Base-by-base conservation (phyloP, 495 filamentous ascomycete species). In the Antarctomyces pellizariae region DNA sequence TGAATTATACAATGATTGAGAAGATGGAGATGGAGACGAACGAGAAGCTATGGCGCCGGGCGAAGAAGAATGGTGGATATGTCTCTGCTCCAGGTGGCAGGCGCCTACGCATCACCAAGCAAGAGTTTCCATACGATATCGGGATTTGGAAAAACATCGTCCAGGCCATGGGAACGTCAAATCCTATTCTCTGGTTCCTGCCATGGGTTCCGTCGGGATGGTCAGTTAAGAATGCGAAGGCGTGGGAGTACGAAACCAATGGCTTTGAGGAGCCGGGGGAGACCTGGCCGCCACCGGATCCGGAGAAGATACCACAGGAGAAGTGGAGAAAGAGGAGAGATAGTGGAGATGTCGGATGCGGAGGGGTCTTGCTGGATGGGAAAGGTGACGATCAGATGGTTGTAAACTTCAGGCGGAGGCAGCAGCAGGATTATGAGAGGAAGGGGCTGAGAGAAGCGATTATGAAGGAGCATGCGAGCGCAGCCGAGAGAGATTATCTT, bases 121-220 rank as follows among this genome's bases (percentile, higher is more conserved):
- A 86, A 36, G 80, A 89, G 39, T 92, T 80, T 43, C 80, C 80
- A 0, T 95, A 89, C 38, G 86, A 97, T 43, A 59, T 95, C 32
- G 89, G 86, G 5, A 57, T 95, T 25, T 86, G 68, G 59, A 50
- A 52, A 12, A 92, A 92, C 41, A 50, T 83, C 24, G 64, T 51
- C 30, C 64, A 71, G 30, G 72, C 62, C 16, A 82, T 89, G 68
- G 80, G 78, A 2, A 58, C 61, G 0, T 10, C 54, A 53, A 50
- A 49, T 38, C 27, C 44, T 3, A 21, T 53, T 0, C 8, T 52
- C 43, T 51, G 62, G 70, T 32, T 62, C 24, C 33, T 56, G 5
- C 60, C 60, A 5, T 45, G 57, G 19, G 25, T 56, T 19, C 35
- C 36, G 1, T 32, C 12, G 16, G 24, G 3, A 22, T 26, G 4